Evolutionary conservation across 352 stramenopile genomes (phyloP).

Genomic region (Globisporangium canariense): DNA sequence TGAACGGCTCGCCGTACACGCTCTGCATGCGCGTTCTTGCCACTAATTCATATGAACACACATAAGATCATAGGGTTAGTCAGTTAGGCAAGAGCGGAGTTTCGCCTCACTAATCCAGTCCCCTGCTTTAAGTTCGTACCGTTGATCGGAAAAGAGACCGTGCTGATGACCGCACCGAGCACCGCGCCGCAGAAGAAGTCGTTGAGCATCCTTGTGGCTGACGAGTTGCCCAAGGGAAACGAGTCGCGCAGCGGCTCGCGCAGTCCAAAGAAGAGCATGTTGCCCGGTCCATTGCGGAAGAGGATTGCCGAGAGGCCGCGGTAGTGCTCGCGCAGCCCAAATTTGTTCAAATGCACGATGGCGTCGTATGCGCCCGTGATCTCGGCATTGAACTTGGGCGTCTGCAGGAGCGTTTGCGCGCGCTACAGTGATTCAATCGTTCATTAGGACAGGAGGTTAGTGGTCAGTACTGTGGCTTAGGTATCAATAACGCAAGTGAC

Average conservation of each 20-base stretch:
- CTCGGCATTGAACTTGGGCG: constrained; percentile 81
- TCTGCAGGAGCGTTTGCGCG: constrained; percentile 84
- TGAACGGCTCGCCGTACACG: constrained; percentile 63
- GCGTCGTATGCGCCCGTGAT: constrained; percentile 76
- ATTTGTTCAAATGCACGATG: constrained; percentile 77
- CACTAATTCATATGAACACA: constrained; percentile 28
- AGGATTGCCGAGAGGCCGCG: constrained; percentile 76
- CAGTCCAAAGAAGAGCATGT: constrained; percentile 85
- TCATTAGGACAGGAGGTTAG: background rate
- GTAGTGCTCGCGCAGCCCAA: constrained; percentile 79
- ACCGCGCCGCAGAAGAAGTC: constrained; percentile 86
- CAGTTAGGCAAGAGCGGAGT: background rate
- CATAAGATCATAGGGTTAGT: constrained; percentile 1
- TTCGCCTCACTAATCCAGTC: too few relatives aligned
- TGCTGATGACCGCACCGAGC: constrained; percentile 82
- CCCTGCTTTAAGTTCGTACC: constrained; percentile 27
- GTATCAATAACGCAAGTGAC: background rate
- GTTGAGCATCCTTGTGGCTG: constrained; percentile 45
- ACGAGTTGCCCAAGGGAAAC: constrained; percentile 50
- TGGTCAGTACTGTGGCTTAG: background rate
- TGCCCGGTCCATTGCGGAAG: constrained; percentile 79
- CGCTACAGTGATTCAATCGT: constrained; percentile 28
- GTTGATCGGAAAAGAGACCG: constrained; percentile 81
- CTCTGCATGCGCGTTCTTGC: constrained; percentile 82
- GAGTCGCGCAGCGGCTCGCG: constrained; percentile 65